Base-by-base conservation (phyloP, 257 asterid genomes). In the Nicotiana tomentosiformis region DNA sequence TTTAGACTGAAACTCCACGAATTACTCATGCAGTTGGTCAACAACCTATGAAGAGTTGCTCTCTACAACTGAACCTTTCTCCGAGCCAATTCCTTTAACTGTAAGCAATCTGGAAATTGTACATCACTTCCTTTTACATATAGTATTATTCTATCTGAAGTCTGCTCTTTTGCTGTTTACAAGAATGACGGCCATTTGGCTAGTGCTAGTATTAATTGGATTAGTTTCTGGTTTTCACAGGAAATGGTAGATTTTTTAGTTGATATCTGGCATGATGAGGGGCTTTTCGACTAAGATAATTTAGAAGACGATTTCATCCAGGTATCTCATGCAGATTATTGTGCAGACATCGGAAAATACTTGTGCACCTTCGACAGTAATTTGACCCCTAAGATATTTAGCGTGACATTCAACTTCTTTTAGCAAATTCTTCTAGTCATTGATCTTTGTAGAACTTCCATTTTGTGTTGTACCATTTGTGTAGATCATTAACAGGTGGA, bases 171-270 rank as follows among this genome's bases (percentile, higher is more conserved):
- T 68, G 17, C n/a, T 70, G 78, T 35, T 69, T 43, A 70, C 18
- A 39, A 43, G 78, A 70, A 26, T 49, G 62, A 14, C 12, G 78
- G 0, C 20, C 62, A 46, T 74, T 74, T 76, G 7, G 16, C 49
- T 51, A 14, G 62, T 51, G 65, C 17, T 76, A 8, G 43, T 66
- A 29, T 33, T 18, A 37, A 57, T 77, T 81, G 78, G 72, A 82
- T 61, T 83, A 55, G 15, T 80, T 29, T 64, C 51, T 76, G 69
- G 37, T 37, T 68, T 84, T 82, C 85, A 81, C 96, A 94, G 98
- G 98, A 95, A 82, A 95, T 95, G 97, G 99, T 91, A 26, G 99
- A 94, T 86, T 95, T 95, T 82, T 86, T 95, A 86, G 98, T 93
- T 1, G 99, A 94, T 86, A 92, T 94, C 57, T 95, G 99, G 99